Evolutionary conservation across 2,329 filamentous ascomycete species (phyloP), one percentile per base, ranked within the genome.

Genomic region (Periconia macrospinosa): DNA sequence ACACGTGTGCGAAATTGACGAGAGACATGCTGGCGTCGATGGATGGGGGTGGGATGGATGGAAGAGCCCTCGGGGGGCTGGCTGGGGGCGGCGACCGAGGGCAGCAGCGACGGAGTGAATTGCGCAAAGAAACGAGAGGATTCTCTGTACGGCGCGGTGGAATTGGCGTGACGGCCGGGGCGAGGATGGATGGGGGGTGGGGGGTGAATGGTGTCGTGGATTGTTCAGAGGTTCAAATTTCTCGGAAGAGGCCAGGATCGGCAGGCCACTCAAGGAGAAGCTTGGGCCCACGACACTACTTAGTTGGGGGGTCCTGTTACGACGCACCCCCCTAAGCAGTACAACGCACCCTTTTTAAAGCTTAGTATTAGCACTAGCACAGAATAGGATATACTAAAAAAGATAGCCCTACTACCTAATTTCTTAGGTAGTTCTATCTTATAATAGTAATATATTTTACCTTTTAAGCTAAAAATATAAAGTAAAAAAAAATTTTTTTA

Each of bases 1-100:
- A 95, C 77, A 92, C 86, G 79, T 93, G 80, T 66, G 86, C 83
- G 60, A 96, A 83, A 75, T 88, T 85, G 70, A 84, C 80, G 76
- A 96, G 83, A 66, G 87, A 90, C 87, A 91, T 90, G 61, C 55
- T 62, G 68, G 63, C 43, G 53, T 90, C 90, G 62, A 56, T 62
- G 68, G 63, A 50, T 42, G 55, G n/a, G n/a, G n/a, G n/a, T n/a
- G n/a, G n/a, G 27, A 53, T 45, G 30, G 54, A 43, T 5, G 46
- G 52, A 48, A 55, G 56, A 23, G 49, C 37, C 41, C 30, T 50
- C 45, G 50, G 46, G 44, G 45, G 52, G 44, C 17, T n/a, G 41
- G 41, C 8, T 13, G 46, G 45, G 33, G 49, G 17, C 3, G 53
- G 52, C 58, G 56, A 55, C 56, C 37, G 52, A 35, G 30, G 37